These are phyloP conservation scores for Amphirosellinia nigrospora DNA, from an alignment of 495 filamentous ascomycete genomes.

Conservation along the genomic window DNA sequence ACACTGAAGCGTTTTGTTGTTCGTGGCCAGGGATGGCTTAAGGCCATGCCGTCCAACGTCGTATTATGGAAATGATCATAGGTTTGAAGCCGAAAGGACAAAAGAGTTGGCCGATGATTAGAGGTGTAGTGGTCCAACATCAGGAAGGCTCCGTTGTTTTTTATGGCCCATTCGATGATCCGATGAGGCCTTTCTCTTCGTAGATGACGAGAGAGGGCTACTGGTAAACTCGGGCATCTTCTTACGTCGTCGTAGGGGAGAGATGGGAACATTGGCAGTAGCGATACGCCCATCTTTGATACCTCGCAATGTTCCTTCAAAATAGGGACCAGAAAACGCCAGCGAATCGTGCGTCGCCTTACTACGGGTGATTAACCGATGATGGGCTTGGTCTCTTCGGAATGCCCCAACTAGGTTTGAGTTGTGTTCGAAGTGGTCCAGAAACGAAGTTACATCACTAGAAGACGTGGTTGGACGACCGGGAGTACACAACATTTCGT, in stretches of 20 bases:
- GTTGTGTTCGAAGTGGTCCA: conserved; percentile 70
- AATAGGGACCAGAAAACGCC: conserved; percentile 59
- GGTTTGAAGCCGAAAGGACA: conserved; percentile 14
- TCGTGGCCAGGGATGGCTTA: conserved; percentile 42
- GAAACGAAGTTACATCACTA: conserved; percentile 56
- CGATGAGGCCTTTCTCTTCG: conserved; percentile 57
- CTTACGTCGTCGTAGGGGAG: conserved; percentile 58
- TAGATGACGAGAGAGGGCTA: conserved; percentile 47
- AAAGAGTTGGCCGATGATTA: conserved; percentile 18
- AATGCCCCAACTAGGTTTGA: conserved; percentile 76
- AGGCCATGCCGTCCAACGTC: conserved; percentile 44
- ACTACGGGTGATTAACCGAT: conserved; percentile 69
- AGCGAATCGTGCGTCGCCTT: conserved; percentile 59
- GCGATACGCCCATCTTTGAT: conserved; percentile 62
- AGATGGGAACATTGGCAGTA: conserved; percentile 61
- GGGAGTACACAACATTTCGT: conserved; percentile 58
- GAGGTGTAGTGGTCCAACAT: conserved; percentile 40
- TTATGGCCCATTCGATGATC: conserved; percentile 51
- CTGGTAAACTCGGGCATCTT: conserved; percentile 42
- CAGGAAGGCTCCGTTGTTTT: conserved; percentile 56
- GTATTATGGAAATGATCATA: conserved; percentile 31
- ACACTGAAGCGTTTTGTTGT: background rate
- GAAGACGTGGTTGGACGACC: conserved; percentile 57
- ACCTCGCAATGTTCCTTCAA: conserved; percentile 55
- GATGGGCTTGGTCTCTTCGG: conserved; percentile 76